phyloP scores from a whole-genome alignment of 805 yeast species.

The Ogataea chonburiensis region DNA sequence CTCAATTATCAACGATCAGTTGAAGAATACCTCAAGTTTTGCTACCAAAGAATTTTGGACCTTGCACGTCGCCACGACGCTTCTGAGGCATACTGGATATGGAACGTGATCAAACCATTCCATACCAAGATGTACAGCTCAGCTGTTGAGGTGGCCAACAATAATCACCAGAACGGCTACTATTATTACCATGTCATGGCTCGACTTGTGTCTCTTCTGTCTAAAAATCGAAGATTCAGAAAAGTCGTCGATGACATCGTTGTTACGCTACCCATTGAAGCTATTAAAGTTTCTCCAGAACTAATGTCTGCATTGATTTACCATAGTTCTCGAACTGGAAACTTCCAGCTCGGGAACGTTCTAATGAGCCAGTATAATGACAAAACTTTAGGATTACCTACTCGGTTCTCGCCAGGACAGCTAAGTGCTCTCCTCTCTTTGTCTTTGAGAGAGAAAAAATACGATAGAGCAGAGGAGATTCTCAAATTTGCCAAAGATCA shows the following conservation, averaged over 20 bases:
- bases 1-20: conserved; percentile 19
- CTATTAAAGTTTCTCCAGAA: conserved; percentile 33
- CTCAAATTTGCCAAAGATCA: conserved; percentile 27
- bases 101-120: conserved; percentile 32
- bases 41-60: conserved; percentile 30
- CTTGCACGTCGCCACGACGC: conserved; percentile 27
- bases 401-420: conserved; percentile 30
- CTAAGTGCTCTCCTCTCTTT: conserved; percentile 31
- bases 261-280: conserved; percentile 33
- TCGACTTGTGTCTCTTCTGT: conserved; percentile 28
- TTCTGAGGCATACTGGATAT: conserved; percentile 27
- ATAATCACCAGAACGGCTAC: conserved; percentile 30
- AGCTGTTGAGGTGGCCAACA: conserved; percentile 23
- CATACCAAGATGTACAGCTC: conserved; percentile 31
- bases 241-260: conserved; percentile 28
- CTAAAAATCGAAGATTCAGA: conserved; percentile 32
- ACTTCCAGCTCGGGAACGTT: conserved; percentile 27
- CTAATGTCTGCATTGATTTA: conserved; percentile 33
- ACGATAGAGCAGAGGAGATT: conserved; percentile 31
- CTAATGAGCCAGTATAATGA: conserved; percentile 29
- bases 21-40: conserved; percentile 28
- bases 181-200: conserved; percentile 31
- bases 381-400: conserved; percentile 21
- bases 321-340: conserved; percentile 30
- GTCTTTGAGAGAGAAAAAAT: conserved; percentile 28